Percentiles rank a stretch among this genome's conserved stretches.
These are phyloP conservation scores for Gentiana dahurica DNA, from an alignment of 257 asterid genomes.

Conservation along the genomic window DNA sequence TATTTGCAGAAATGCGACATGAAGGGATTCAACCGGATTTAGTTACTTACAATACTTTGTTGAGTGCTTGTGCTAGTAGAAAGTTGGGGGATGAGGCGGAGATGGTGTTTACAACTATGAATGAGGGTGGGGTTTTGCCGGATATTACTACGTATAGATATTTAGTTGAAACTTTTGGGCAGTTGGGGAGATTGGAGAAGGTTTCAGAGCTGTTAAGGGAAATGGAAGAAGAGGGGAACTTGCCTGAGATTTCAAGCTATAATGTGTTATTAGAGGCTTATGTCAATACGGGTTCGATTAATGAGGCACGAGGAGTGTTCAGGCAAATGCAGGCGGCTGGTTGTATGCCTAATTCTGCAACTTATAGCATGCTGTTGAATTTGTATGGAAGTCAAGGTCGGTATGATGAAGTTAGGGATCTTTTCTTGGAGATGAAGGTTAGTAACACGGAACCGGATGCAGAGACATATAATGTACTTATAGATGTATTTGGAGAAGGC, in stretches of 20 bases:
- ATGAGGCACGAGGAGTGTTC: constrained; percentile 83
- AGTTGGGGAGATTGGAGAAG: constrained; percentile 62
- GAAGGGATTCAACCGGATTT: constrained; percentile 94
- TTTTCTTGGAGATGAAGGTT: constrained; percentile 93
- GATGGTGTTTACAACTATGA: constrained; percentile 96
- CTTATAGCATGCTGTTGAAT: constrained; percentile 73
- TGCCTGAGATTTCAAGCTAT: constrained; percentile 75
- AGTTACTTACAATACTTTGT: constrained; percentile 75
- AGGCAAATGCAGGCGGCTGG: constrained; percentile 92
- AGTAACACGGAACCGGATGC: constrained; percentile 88
- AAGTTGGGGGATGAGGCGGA: constrained; percentile 87
- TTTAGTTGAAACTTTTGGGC: constrained; percentile 75
- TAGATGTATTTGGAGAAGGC: constrained; percentile 87
- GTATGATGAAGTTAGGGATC: constrained; percentile 83
- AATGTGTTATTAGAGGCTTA: constrained; percentile 89
- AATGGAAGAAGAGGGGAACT: constrained; percentile 80
- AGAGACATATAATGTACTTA: constrained; percentile 77
- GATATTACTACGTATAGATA: constrained; percentile 68
- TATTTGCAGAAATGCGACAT: constrained; percentile 95
- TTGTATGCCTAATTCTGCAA: constrained; percentile 72
- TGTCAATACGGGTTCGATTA: constrained; percentile 51
- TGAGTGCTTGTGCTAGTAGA: constrained; percentile 76
- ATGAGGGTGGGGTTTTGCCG: constrained; percentile 82
- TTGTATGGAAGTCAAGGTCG: constrained; percentile 82
- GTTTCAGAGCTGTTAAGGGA: constrained; percentile 63